phyloP scores from a whole-genome alignment of 306 rosid genomes.

The Corylus heterophylla region DNA sequence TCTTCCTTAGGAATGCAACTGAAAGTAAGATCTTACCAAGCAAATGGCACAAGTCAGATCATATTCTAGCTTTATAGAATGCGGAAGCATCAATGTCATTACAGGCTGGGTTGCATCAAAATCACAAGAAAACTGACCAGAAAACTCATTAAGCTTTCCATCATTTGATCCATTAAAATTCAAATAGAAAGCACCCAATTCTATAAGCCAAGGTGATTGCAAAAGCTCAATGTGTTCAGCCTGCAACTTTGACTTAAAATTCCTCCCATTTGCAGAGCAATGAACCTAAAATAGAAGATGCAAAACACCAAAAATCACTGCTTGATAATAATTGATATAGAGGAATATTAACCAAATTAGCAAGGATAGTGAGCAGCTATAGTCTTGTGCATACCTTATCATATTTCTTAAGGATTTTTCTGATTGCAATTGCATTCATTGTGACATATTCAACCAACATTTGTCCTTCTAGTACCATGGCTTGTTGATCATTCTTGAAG shows the following conservation, averaged over 20 bases:
- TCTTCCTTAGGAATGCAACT: constrained; percentile 1
- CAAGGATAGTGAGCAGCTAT: not conserved
- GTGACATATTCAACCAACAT: constrained; percentile 74
- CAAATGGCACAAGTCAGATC: constrained; percentile 87
- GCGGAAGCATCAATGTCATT: constrained; percentile 69
- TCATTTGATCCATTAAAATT: constrained; percentile 52
- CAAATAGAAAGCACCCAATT: constrained; percentile 84
- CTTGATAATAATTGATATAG: not conserved
- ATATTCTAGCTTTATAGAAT: constrained; percentile 65
- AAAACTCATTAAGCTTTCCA: constrained; percentile 47
- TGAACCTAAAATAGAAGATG: not conserved
- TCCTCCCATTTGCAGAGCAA: constrained; percentile 67
- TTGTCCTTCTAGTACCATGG: constrained; percentile 64
- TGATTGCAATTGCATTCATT: constrained; percentile 82
- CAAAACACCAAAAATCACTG: not conserved
- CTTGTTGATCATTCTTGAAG: constrained; percentile 60
- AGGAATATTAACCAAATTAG: constrained; percentile 15
- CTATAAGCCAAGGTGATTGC: constrained; percentile 91
- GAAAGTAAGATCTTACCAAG: constrained; percentile 60
- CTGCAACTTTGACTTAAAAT: constrained; percentile 72
- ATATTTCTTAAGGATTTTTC: constrained; percentile 92
- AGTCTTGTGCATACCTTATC: constrained; percentile 64
- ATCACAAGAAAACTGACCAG: constrained; percentile 59
- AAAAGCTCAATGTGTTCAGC: constrained; percentile 79
- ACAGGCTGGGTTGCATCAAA: constrained; percentile 38